Percentiles rank a stretch among this genome's conserved stretches.
phyloP scores from a whole-genome alignment of 2,329 filamentous ascomycete genomes.

The Diaporthe sp. region DNA sequence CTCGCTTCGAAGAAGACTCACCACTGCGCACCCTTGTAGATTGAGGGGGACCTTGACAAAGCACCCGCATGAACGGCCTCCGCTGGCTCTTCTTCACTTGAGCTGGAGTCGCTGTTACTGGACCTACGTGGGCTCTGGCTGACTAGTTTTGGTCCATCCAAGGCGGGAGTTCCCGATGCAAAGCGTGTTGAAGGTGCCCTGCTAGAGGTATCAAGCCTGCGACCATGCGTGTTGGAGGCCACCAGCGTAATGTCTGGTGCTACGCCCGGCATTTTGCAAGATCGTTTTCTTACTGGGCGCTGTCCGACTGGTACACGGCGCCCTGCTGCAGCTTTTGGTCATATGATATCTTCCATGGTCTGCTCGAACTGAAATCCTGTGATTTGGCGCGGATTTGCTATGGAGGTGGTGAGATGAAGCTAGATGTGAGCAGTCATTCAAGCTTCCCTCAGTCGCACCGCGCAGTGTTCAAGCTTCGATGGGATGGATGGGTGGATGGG shows the following conservation, averaged over 20 bases:
- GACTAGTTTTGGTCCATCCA: not conserved
- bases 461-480: slow-evolving; percentile 10
- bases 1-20: slow-evolving; percentile 36
- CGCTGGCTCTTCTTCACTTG: not conserved
- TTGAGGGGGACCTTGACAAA: slow-evolving; percentile 37
- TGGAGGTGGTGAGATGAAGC: not conserved
- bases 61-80: not conserved
- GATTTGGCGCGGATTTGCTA: not conserved
- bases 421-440: slow-evolving; percentile 3
- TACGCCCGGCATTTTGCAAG: slow-evolving; percentile 24
- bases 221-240: slow-evolving; percentile 20
- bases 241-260: slow-evolving; percentile 34
- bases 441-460: not conserved
- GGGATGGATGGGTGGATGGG: slow-evolving; percentile 1
- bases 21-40: slow-evolving; percentile 59
- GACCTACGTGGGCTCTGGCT: not conserved
- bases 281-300: not conserved
- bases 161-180: not conserved
- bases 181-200: not conserved
- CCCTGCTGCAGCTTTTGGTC: not conserved
- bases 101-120: slow-evolving; percentile 36
- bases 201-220: not conserved
- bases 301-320: not conserved
- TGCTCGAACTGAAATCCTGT: not conserved
- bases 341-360: slow-evolving; percentile 9